Percentiles rank a stretch among this genome's conserved stretches.
phyloP scores from a whole-genome alignment of 139 green algal genomes.

The Chlorella sp. region DNA sequence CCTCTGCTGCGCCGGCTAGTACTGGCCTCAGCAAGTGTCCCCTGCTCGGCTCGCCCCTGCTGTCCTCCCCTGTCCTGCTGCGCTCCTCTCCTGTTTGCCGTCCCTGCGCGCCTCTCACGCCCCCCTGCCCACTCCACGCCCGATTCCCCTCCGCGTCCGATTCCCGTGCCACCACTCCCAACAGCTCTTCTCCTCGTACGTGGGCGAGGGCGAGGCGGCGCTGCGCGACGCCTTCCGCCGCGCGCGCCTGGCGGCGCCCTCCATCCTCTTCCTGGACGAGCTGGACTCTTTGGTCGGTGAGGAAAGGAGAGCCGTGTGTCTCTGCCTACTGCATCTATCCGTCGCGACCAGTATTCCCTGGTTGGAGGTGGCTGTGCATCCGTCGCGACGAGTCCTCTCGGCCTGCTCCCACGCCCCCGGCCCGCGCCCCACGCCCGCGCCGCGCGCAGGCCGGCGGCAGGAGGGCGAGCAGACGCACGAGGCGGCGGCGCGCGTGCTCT shows the following conservation, averaged over 20 bases:
- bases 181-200: conserved; percentile 87
- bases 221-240: conserved; percentile 74
- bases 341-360: too few species aligned
- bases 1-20: too few species aligned
- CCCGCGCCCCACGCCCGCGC: too few species aligned
- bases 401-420: too few species aligned
- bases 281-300: conserved; percentile 76
- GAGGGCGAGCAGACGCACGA: neutral
- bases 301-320: too few species aligned
- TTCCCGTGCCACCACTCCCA: neutral
- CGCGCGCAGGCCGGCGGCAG: neutral
- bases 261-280: conserved; percentile 91
- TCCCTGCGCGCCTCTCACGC: neutral
- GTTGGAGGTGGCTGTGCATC: too few species aligned
- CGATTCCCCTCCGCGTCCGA: neutral
- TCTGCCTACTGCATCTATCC: too few species aligned
- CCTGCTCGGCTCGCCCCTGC: too few species aligned
- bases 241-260: conserved; percentile 69
- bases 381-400: too few species aligned
- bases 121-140: conserved; percentile 1
- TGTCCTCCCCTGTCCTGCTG: too few species aligned
- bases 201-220: conserved; percentile 84
- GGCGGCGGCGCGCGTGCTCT: conserved; percentile 58
- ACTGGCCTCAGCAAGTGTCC: too few species aligned
- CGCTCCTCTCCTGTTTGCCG: too few species aligned